phyloP scores from a whole-genome alignment of 1,284 basidiomycete genomes.

The Thelephora terrestris region DNA sequence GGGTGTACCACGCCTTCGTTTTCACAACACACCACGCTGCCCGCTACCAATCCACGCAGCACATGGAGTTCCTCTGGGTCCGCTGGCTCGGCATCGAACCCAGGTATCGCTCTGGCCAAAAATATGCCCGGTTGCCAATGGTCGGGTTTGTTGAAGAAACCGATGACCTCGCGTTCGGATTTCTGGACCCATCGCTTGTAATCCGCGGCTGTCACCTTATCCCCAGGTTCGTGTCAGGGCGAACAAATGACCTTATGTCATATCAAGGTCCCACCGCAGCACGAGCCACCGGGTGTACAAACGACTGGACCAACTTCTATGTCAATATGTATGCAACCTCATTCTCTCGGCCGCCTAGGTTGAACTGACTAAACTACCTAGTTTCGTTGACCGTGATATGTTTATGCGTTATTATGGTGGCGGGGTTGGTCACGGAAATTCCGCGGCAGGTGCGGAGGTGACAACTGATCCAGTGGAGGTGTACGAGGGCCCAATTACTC shows the following conservation, averaged over 20 bases:
- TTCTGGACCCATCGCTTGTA: conserved; percentile 18
- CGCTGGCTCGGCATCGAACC: conserved; percentile 19
- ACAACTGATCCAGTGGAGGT: not conserved
- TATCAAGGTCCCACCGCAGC: too few species aligned
- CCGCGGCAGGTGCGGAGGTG: conserved; percentile 1
- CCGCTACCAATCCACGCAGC: not conserved
- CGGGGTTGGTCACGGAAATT: conserved; percentile 3
- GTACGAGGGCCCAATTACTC: too few species aligned
- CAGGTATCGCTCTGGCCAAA: conserved; percentile 8
- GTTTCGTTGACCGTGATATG: conserved; percentile 4
- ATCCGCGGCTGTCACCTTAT: conserved; percentile 24
- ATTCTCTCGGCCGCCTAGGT: too few species aligned
- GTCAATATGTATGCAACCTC: too few species aligned
- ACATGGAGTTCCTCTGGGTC: conserved; percentile 22
- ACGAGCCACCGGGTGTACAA: too few species aligned
- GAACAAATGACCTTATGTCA: conserved; percentile 10
- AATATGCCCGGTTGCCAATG: conserved; percentile 11
- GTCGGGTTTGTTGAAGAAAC: conserved; percentile 15
- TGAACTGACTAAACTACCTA: not conserved
- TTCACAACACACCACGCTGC: conserved; percentile 3
- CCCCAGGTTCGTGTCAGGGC: conserved; percentile 20
- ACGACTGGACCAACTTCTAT: too few species aligned
- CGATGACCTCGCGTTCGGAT: conserved; percentile 12
- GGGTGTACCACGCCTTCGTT: conserved; percentile 25
- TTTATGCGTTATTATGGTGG: conserved; percentile 3